A percentile compares a stretch with the other conserved stretches of the same genome.
Conservation (phyloP, 805 yeast genomes). For the Torulaspora delbrueckii region DNA sequence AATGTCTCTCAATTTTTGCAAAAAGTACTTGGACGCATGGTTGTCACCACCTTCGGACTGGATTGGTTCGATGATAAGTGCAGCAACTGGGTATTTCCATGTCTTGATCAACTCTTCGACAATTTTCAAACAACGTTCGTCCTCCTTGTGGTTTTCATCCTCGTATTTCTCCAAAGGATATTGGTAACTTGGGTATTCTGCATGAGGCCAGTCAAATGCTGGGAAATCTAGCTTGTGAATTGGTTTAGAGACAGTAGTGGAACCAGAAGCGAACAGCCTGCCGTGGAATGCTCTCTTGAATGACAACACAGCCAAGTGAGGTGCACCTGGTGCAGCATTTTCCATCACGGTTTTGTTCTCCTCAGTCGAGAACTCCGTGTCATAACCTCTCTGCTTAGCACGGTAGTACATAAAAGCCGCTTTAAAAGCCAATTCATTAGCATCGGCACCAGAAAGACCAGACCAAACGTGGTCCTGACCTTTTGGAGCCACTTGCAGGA, state of each 20-base stretch:
- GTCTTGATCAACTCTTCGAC: constrained; percentile 66
- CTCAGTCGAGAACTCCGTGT: constrained; percentile 55
- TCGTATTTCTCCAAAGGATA: constrained; percentile 73
- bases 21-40: constrained; percentile 57
- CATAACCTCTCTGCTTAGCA: constrained; percentile 53
- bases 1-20: constrained; percentile 57
- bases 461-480: constrained; percentile 60
- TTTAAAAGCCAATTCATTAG: constrained; percentile 65
- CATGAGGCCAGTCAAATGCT: constrained; percentile 95
- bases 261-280: constrained; percentile 84
- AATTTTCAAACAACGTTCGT: constrained; percentile 68
- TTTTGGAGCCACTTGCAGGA: constrained; percentile 60
- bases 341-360: constrained; percentile 74
- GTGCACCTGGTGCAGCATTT: constrained; percentile 83
- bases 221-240: constrained; percentile 91
- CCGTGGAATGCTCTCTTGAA: constrained; percentile 93
- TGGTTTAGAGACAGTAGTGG: constrained; percentile 91
- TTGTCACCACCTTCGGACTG: constrained; percentile 77
- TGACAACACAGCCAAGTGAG: constrained; percentile 78
- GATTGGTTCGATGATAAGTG: constrained; percentile 82
- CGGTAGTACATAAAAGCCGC: constrained; percentile 67
- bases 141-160: constrained; percentile 68
- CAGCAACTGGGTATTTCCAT: constrained; percentile 80
- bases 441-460: constrained; percentile 62
- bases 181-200: constrained; percentile 79